Evolutionary conservation across 148 eudicot genomes (phyloP), one percentile per base, ranked within the genome.

Genomic region (Silene uniflora): DNA sequence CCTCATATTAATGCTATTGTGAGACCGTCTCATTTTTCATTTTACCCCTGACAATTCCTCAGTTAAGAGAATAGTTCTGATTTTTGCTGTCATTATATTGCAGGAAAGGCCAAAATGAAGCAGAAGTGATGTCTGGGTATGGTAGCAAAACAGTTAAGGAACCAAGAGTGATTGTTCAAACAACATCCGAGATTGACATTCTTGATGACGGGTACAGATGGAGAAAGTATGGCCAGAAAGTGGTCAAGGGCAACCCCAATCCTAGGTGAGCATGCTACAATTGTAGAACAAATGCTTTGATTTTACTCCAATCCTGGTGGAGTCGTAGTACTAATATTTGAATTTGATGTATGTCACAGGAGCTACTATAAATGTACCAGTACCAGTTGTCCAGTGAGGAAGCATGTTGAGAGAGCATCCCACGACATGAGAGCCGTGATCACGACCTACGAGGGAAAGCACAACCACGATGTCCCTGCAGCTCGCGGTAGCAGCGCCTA

Each of bases 151-250:
- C 97, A 0, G 90, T 88, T 7, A 83, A 86, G 66, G 93, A 91
- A 67, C 93, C 93, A 8, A 85, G 93, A 80, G 87, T 89, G 10
- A 89, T 91, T 14, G 91, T 91, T 71, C 97, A 91, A 75, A 91
- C 97, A 7, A 91, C 90, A 8, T 89, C 93, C 65, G 93, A 91
- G 60, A 89, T 91, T 14, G 97, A 91, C 64, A 89, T 91, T 23
- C 89, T 91, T 19, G 91, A 87, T 77, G 96, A 91, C 56, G 96
- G 96, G 0, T 91, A 77, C 54, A 79, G 89, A 29, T 91, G 97
- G 97, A 86, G 97, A 65, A 91, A 91, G 72, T 91, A 91, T 47
- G 97, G 97, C 11, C 97, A 91, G 39, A 91, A 91, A 85, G 96
- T 91, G 32, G 96, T 91, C 21, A 91, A 91, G 74, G 96, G 96